Conservation (phyloP, 208 protist genomes). For the Endotrypanum monterogeii region DNA sequence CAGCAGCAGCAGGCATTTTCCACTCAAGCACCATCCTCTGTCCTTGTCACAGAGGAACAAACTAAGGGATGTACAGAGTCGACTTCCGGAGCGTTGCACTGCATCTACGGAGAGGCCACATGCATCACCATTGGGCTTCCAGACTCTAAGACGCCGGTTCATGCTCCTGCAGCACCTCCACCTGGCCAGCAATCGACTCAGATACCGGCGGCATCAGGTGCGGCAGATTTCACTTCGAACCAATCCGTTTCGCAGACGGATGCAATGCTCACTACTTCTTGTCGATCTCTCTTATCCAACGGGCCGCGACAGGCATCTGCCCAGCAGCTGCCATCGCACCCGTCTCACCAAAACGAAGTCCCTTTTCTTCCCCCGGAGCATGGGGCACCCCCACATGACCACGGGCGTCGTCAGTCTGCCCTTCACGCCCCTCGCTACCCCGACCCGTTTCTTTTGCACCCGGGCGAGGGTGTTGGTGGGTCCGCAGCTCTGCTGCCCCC, state of each 20-base stretch:
- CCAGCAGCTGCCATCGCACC: neutral
- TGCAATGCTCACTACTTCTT: neutral
- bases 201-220: neutral
- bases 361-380: constrained; percentile 5
- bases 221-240: neutral
- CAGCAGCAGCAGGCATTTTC: neutral
- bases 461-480: neutral
- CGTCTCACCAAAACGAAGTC: neutral
- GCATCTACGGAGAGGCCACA: constrained; percentile 10
- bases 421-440: constrained; percentile 13
- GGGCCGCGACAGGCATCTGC: neutral
- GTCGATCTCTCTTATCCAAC: neutral
- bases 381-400: neutral
- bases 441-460: neutral
- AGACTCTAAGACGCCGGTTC: no score
- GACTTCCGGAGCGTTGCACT: neutral
- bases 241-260: neutral
- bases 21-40: neutral
- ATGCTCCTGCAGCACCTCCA: neutral
- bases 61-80: neutral
- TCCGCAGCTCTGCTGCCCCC: neutral
- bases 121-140: neutral
- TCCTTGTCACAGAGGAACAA: neutral
- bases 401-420: neutral
- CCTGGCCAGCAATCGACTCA: neutral